Conservation (phyloP, 768 basidiomycete genomes). For the Hygrophorus pudorinus region DNA sequence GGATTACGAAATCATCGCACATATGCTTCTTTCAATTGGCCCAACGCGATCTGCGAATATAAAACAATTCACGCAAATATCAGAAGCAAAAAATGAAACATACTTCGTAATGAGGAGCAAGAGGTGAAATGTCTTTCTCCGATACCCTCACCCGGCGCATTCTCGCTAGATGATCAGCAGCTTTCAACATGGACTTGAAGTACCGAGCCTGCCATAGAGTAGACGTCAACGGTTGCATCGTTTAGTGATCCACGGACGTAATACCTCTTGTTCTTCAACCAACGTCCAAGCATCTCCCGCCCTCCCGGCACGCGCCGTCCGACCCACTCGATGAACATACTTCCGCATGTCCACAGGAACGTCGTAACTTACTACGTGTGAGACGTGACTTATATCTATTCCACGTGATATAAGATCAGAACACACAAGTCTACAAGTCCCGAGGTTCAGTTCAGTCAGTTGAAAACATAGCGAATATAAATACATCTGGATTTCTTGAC, state of each 20-base stretch:
- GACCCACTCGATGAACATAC: constrained; percentile 94
- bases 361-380: constrained; percentile 93
- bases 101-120: constrained; percentile 63
- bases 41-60: constrained; percentile 25
- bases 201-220: constrained; percentile 53
- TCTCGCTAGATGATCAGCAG: constrained; percentile 56
- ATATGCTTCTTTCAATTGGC: constrained; percentile 29
- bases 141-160: constrained; percentile 60
- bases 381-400: constrained; percentile 87
- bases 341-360: constrained; percentile 96
- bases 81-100: constrained; percentile 8
- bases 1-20: too few species aligned
- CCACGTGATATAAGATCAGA: constrained; percentile 95
- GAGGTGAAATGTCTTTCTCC: constrained; percentile 47
- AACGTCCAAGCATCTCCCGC: constrained; percentile 88
- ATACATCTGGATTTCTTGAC: constrained; percentile 76
- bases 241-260: constrained; percentile 6
- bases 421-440: constrained; percentile 65
- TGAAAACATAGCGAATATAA: constrained; percentile 15
- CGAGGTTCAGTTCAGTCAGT: constrained; percentile 1
- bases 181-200: constrained; percentile 77
- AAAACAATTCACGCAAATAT: neutral
- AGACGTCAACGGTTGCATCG: neutral
- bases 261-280: constrained; percentile 88
- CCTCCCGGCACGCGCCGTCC: constrained; percentile 90